Percentiles rank a stretch among this genome's conserved stretches.
Conservation (phyloP, 148 eudicot genomes). For the Chenopodium quinoa region DNA sequence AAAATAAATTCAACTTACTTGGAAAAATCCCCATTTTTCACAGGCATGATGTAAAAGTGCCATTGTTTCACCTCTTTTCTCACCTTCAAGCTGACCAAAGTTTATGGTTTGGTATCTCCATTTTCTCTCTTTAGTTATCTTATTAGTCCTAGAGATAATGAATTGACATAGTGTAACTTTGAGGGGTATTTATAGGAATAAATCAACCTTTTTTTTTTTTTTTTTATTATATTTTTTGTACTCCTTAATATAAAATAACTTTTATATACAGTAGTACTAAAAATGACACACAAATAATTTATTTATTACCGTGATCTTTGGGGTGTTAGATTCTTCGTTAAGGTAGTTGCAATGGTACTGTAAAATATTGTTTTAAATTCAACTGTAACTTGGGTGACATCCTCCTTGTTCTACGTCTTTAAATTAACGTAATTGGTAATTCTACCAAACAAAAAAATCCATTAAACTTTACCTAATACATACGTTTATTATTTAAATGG, state of each 20-base stretch:
- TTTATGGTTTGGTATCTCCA: slow-evolving; percentile 79
- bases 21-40: slow-evolving; percentile 78
- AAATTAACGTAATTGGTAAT: too few species aligned
- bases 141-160: too few species aligned
- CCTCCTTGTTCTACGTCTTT: too few species aligned
- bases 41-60: slow-evolving; percentile 75
- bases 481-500: too few species aligned
- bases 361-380: too few species aligned
- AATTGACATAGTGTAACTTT: background rate
- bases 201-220: too few species aligned
- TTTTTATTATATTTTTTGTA: background rate
- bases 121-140: slow-evolving; percentile 17
- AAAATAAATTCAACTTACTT: slow-evolving; percentile 32
- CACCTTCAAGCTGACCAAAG: slow-evolving; percentile 63
- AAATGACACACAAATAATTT: too few species aligned
- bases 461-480: too few species aligned
- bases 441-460: too few species aligned
- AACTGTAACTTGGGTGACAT: too few species aligned
- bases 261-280: too few species aligned
- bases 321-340: slow-evolving; percentile 18
- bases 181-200: slow-evolving; percentile 18
- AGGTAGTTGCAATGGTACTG: background rate
- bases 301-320: background rate
- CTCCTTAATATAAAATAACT: too few species aligned
- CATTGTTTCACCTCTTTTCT: slow-evolving; percentile 62